Percentiles rank a stretch among this genome's conserved stretches.
Evolutionary conservation across 352 stramenopile genomes (phyloP).

Genomic region (Phytopythium vexans): DNA sequence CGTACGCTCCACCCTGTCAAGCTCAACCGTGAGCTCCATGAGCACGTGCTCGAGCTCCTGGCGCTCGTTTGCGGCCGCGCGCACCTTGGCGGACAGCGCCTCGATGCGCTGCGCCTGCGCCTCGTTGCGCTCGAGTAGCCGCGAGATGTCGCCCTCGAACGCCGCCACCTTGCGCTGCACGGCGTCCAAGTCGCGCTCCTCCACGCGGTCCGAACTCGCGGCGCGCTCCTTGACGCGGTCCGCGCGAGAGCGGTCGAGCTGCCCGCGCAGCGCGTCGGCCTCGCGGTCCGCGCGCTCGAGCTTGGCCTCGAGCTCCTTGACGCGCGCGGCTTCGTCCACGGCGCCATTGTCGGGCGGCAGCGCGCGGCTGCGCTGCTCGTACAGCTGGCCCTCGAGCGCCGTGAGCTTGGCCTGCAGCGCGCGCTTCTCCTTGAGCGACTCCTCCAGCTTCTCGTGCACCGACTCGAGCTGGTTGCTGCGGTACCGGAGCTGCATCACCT

Average conservation of each 20-base stretch:
- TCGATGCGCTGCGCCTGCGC: constrained; percentile 51
- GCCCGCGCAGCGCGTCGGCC: constrained; percentile 31
- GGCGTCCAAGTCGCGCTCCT: constrained; percentile 19
- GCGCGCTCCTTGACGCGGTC: background rate
- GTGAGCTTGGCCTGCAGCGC: constrained; percentile 79
- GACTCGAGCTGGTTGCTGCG: constrained; percentile 77
- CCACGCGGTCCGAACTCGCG: constrained; percentile 6
- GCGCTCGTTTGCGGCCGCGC: constrained; percentile 41
- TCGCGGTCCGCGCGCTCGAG: constrained; percentile 48
- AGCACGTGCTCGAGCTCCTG: constrained; percentile 56
- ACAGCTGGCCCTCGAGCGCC: constrained; percentile 70
- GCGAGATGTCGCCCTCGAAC: constrained; percentile 48
- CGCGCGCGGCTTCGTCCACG: constrained; percentile 41
- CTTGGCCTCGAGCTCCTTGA: constrained; percentile 20
- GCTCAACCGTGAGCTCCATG: constrained; percentile 59
- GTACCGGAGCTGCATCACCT: constrained; percentile 83
- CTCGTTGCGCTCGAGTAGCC: constrained; percentile 49
- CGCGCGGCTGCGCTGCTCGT: constrained; percentile 65
- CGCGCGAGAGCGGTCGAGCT: constrained; percentile 7
- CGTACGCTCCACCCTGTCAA: constrained; percentile 24
- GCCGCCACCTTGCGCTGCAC: constrained; percentile 44
- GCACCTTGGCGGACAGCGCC: constrained; percentile 42
- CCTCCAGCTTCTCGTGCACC: constrained; percentile 62
- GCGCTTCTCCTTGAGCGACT: constrained; percentile 75
- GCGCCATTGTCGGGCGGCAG: constrained; percentile 34